These are phyloP conservation scores for Cinnamomum chago DNA, from an alignment of 164 flowering plant genomes.

Conservation along the genomic window DNA sequence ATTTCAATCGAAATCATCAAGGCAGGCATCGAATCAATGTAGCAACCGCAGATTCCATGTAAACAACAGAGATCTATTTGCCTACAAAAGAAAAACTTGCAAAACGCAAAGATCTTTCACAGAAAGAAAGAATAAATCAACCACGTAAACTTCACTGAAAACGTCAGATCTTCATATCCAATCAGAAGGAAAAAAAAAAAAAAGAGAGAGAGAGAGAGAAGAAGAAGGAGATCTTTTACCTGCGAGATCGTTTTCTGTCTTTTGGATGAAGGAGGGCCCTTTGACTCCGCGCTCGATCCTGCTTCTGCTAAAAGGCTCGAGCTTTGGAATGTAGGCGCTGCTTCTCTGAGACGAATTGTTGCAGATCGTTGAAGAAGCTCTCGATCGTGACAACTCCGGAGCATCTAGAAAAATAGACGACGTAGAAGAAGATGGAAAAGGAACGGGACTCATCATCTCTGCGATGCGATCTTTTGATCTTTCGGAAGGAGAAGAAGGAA, in stretches of 20 bases:
- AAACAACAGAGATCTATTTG: too few relatives aligned
- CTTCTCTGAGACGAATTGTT: constrained; percentile 38
- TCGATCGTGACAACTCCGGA: constrained; percentile 2
- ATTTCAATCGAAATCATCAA: too few relatives aligned
- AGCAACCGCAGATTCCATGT: too few relatives aligned
- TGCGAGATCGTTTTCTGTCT: constrained; percentile 52
- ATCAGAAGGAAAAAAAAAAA: too few relatives aligned
- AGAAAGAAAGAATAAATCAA: neutral
- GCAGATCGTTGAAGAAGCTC: constrained; percentile 21
- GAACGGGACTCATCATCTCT: constrained; percentile 9
- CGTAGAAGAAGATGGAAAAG: constrained; percentile 27
- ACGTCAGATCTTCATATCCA: neutral
- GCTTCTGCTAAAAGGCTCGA: constrained; percentile 71
- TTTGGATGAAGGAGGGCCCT: constrained; percentile 40
- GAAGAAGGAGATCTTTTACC: constrained; percentile 29
- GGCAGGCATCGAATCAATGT: too few relatives aligned
- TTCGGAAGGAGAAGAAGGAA: too few relatives aligned
- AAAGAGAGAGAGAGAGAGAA: neutral
- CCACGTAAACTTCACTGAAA: neutral
- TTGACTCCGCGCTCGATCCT: constrained; percentile 41
- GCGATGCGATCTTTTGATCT: too few relatives aligned
- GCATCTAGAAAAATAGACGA: constrained; percentile 21
- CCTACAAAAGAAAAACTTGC: neutral
- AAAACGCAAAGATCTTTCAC: neutral
- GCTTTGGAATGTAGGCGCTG: constrained; percentile 57